Evolutionary conservation across 2,329 filamentous ascomycete species (phyloP), one percentile per base, ranked within the genome.

Genomic region (Cladosporium sphaerospermum): DNA sequence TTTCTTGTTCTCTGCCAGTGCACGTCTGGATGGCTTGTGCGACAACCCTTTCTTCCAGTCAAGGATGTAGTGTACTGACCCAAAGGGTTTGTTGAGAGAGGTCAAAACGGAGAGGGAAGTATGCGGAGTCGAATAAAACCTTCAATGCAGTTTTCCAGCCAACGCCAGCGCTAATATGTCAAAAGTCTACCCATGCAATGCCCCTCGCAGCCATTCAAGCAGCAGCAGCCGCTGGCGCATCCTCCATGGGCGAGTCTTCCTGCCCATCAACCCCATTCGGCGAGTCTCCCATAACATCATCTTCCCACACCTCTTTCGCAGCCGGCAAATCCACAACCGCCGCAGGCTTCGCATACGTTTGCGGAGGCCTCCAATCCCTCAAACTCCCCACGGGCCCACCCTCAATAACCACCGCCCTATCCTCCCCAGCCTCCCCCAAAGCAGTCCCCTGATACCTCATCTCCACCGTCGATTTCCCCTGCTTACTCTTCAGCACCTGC

Each of bases 361-460:
- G 44, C n/a, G 46, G 62, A 28, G 63, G 62, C 43, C 58, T 73
- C 87, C 88, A 92, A 53, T 84, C 82, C 43, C 79, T 74, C 43
- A 92, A 78, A 55, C 79, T 87, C 47, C 82, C 79, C 6, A 79
- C 78, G 33, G 81, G 76, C 16, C 88, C 88, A 41, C 91, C 91
- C 67, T 95, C 90, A 48, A 95, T 85, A 48, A 84, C 76, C 28
- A 96, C 74, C 7, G 85, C 80, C 63, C 82, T 82, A 53, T 84
- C 80, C 60, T 95, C 89, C 45, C 79, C 79, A 42, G 78, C 76
- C 59, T 84, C 84, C 3, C 92, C 92, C 9, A 97, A 76, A 0
- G 93, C 80, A 0, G 92, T 96, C 31, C 89, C 89, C 60, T 86
- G 82, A 68, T 89, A 95, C 63, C 92, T 85, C 9, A 85, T 85